A percentile compares a stretch with the other conserved stretches of the same genome.
These are phyloP conservation scores for Fusarium sp. DNA, from an alignment of 2,329 filamentous ascomycete genomes.

Conservation along the genomic window DNA sequence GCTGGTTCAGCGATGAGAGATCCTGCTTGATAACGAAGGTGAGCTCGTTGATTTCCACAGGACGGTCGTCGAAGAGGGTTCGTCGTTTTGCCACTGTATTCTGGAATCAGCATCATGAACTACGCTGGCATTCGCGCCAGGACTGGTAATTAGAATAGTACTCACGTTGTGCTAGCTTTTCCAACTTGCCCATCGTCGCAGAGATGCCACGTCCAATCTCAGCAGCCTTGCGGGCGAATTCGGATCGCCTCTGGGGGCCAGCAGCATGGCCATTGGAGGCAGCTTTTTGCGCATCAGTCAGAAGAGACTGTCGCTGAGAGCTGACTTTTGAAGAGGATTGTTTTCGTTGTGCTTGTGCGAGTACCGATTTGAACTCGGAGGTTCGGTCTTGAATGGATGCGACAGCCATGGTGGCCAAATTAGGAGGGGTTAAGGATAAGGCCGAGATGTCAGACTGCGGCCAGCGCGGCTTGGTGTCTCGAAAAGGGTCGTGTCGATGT, in stretches of 20 bases:
- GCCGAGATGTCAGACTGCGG: constrained; percentile 49
- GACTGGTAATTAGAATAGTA: constrained; percentile 32
- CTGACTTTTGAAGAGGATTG: constrained; percentile 82
- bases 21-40: constrained; percentile 99
- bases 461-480: constrained; percentile 53
- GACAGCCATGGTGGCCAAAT: constrained; percentile 66
- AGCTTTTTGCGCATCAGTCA: constrained; percentile 79
- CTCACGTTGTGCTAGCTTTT: constrained; percentile 87
- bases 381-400: constrained; percentile 96
- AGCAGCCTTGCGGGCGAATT: constrained; percentile 92
- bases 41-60: constrained; percentile 96
- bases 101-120: constrained; percentile 21
- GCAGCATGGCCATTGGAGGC: constrained; percentile 64
- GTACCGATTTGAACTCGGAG: constrained; percentile 92
- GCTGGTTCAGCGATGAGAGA: constrained; percentile 83
- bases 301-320: constrained; percentile 83
- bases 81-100: constrained; percentile 87
- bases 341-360: constrained; percentile 85
- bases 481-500: constrained; percentile 9
- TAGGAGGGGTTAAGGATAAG: constrained; percentile 33
- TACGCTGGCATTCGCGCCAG: not conserved
- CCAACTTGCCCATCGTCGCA: constrained; percentile 92
- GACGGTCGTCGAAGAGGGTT: constrained; percentile 96
- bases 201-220: constrained; percentile 94
- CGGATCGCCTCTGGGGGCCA: constrained; percentile 75